A percentile compares a stretch with the other conserved stretches of the same genome.
These are phyloP conservation scores for Ceratobasidium sp. DNA, from an alignment of 1,284 basidiomycete species.

Conservation along the genomic window DNA sequence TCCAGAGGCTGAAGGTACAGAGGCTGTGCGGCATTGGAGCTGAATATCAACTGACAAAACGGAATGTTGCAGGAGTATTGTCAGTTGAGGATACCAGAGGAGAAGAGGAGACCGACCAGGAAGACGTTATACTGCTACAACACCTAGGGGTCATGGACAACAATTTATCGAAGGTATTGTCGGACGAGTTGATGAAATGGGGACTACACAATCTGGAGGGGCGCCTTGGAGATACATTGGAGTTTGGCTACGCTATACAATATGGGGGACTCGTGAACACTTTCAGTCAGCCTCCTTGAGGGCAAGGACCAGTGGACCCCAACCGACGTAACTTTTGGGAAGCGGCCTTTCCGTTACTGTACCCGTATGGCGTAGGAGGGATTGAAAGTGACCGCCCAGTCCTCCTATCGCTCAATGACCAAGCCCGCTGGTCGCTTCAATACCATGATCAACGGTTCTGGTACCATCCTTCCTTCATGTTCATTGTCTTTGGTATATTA, in stretches of 20 bases:
- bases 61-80: too few relatives aligned
- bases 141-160: constrained; percentile 15
- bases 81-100: too few relatives aligned
- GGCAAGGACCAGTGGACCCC: background rate
- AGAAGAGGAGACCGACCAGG: too few relatives aligned
- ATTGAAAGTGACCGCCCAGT: constrained; percentile 55
- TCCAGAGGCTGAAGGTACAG: background rate
- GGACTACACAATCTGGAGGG: constrained; percentile 26
- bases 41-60: too few relatives aligned
- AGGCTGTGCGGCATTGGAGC: background rate
- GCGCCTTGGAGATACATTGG: background rate
- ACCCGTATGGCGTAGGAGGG: constrained; percentile 61
- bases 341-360: constrained; percentile 58
- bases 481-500: constrained; percentile 57
- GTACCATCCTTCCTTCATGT: constrained; percentile 56
- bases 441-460: constrained; percentile 58
- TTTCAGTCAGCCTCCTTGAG: constrained; percentile 13
- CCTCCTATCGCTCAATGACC: constrained; percentile 55
- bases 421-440: constrained; percentile 58
- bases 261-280: constrained; percentile 43
- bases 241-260: constrained; percentile 39
- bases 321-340: constrained; percentile 51
- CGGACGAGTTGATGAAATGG: constrained; percentile 6
- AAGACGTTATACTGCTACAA: constrained; percentile 22
- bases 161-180: constrained; percentile 17